Evolutionary conservation across 2,329 filamentous ascomycete genomes (phyloP), one percentile per base, ranked within the genome.

Genomic region (Apiospora rasikravindrae): DNA sequence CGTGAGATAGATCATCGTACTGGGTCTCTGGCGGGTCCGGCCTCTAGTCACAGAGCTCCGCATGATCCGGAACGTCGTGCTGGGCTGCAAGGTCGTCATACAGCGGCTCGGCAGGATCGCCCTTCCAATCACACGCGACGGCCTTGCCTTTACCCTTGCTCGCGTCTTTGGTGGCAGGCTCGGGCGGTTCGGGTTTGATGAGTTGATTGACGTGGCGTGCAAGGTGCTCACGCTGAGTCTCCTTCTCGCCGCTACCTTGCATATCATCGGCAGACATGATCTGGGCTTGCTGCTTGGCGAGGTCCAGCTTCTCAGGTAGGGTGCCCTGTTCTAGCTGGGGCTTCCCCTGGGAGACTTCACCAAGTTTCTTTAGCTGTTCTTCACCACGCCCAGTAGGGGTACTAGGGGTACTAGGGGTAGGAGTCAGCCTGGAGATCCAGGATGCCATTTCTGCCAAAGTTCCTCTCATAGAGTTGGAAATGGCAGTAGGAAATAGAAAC

Each of bases 1-100:
- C 61, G 26, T 67, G 70, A 29, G 44, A 69, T 6, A 75, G 61
- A 1, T 73, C 72, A 44, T 76, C 74, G n/a, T 72, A 40, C 8
- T 71, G 42, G 11, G 22, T 49, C 37, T 75, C 75, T 10, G 72
- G 69, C 16, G 66, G 64, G 16, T 76, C 74, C 14, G 72, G 74
- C 53, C 13, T 71, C 75, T 74, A 76, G 22, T 74, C 71, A 45
- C 75, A 71, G 66, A 47, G 14, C 14, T 40, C 49, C 47, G 40
- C 57, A n/a, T 37, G 42, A 26, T 67, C 70, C 13, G 24, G n/a
- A 49, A 11, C n/a, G 29, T 33, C 61, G 40, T 69, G 69, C 37
- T 72, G 66, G 6, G 77, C 73, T 22, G 76, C 76, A 19, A 79
- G 76, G 66, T 79, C 77, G 45, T 79, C 77, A 19, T 76, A 70